These are phyloP conservation scores for Leptosphaerulina australis DNA, from an alignment of 2,329 filamentous ascomycete species.

Conservation along the genomic window DNA sequence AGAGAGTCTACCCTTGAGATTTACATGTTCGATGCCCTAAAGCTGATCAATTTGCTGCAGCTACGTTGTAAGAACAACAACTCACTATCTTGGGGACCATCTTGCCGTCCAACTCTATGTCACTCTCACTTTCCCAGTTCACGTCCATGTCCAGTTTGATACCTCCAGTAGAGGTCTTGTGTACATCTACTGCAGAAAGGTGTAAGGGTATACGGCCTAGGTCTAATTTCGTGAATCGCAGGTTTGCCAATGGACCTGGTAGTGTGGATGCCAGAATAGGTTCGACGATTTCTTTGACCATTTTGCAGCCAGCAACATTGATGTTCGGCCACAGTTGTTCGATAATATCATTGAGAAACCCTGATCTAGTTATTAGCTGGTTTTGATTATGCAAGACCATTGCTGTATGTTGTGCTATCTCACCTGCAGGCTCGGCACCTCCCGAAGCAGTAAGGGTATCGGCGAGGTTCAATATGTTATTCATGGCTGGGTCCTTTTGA, in stretches of 20 bases:
- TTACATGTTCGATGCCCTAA: slow-evolving; percentile 55
- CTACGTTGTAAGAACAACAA: background rate
- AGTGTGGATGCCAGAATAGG: slow-evolving; percentile 57
- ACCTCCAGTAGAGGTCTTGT: slow-evolving; percentile 53
- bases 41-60: background rate
- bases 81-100: slow-evolving; percentile 55
- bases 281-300: slow-evolving; percentile 56
- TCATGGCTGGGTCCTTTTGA: slow-evolving; percentile 3
- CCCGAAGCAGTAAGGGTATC: slow-evolving; percentile 52
- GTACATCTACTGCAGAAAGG: slow-evolving; percentile 53
- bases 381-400: background rate
- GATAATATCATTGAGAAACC: slow-evolving; percentile 58
- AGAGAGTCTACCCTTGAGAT: slow-evolving; percentile 53
- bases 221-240: slow-evolving; percentile 56
- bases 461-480: slow-evolving; percentile 41
- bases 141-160: slow-evolving; percentile 59
- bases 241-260: slow-evolving; percentile 52
- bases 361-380: slow-evolving; percentile 22
- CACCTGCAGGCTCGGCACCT: slow-evolving; percentile 50
- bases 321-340: slow-evolving; percentile 59
- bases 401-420: slow-evolving; percentile 1
- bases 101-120: slow-evolving; percentile 56
- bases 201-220: slow-evolving; percentile 52
- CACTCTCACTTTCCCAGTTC: slow-evolving; percentile 55
- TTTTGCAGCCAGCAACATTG: slow-evolving; percentile 52